Evolutionary conservation across 1,284 basidiomycete species (phyloP).

Genomic region (Boletus chippewaensis): DNA sequence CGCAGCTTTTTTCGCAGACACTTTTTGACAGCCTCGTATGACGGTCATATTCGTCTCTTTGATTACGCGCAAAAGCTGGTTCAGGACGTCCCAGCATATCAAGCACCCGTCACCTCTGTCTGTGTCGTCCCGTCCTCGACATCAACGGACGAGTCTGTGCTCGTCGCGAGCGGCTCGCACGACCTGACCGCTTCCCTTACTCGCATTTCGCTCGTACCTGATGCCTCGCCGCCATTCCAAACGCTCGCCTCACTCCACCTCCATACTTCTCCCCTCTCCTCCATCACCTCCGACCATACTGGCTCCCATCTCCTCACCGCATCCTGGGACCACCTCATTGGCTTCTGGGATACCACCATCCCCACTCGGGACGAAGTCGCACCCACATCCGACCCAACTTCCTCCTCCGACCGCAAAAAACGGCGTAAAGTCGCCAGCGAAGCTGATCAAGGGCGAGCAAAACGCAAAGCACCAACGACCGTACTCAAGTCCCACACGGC

Average conservation of each 20-base stretch:
- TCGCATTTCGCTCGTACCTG: slow-evolving; percentile 37
- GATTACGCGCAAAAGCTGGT: slow-evolving; percentile 59
- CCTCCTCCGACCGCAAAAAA: slow-evolving; percentile 49
- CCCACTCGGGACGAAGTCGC: slow-evolving; percentile 59
- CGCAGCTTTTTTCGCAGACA: slow-evolving; percentile 37
- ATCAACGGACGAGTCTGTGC: slow-evolving; percentile 35
- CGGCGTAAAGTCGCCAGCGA: slow-evolving; percentile 40
- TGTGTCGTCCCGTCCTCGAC: slow-evolving; percentile 44
- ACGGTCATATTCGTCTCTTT: slow-evolving; percentile 70
- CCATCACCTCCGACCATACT: slow-evolving; percentile 48
- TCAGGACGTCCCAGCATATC: slow-evolving; percentile 47
- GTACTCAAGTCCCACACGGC: slow-evolving; percentile 73
- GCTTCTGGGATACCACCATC: slow-evolving; percentile 66
- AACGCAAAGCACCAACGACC: slow-evolving; percentile 55
- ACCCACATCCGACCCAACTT: slow-evolving; percentile 11
- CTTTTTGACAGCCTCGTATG: slow-evolving; percentile 77
- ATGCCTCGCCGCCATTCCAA: slow-evolving; percentile 42
- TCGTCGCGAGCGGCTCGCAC: slow-evolving; percentile 77
- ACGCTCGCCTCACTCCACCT: slow-evolving; percentile 60
- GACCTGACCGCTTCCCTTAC: slow-evolving; percentile 73
- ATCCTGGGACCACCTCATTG: slow-evolving; percentile 42
- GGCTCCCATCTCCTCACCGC: slow-evolving; percentile 42
- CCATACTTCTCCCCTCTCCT: slow-evolving; percentile 73
- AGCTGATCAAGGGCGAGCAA: slow-evolving; percentile 30
- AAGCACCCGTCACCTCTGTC: slow-evolving; percentile 69